phyloP scores from a whole-genome alignment of 345 rosid species.

The Mercurialis annua region DNA sequence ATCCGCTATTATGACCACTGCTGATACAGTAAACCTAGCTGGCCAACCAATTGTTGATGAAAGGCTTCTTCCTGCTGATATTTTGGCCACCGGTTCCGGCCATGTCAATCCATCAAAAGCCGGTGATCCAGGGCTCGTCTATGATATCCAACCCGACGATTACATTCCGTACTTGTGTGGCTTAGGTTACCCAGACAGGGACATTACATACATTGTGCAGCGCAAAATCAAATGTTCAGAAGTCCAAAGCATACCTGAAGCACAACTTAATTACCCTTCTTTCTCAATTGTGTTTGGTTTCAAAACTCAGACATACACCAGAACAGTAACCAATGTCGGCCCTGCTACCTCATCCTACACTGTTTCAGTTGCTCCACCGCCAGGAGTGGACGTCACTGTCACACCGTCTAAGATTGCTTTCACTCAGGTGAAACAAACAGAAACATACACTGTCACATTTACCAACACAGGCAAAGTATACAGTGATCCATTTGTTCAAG shows the following conservation, averaged over 20 bases:
- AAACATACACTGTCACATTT: conserved; percentile 23
- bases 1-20: conserved; percentile 57
- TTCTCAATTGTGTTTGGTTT: conserved; percentile 11
- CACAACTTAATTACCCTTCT: conserved; percentile 23
- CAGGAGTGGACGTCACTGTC: conserved; percentile 4
- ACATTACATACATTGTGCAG: conserved; percentile 1
- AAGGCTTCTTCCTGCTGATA: conserved; percentile 28
- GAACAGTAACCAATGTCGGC: conserved; percentile 21
- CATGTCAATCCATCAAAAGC: conserved; percentile 45
- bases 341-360: conserved; percentile 6
- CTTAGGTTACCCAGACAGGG: conserved; percentile 7
- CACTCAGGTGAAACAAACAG: conserved; percentile 3
- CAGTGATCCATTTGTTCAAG: conserved; percentile 9
- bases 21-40: conserved; percentile 8
- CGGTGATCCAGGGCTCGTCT: conserved; percentile 46
- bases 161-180: conserved; percentile 24
- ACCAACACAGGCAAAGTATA: neutral
- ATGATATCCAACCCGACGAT: conserved; percentile 30
- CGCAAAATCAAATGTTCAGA: conserved; percentile 12
- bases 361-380: conserved; percentile 6
- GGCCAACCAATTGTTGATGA: conserved; percentile 19
- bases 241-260: conserved; percentile 14
- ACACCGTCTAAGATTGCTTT: conserved; percentile 8
- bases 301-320: conserved; percentile 16
- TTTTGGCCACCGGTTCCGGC: conserved; percentile 53